Percentiles rank a stretch among this genome's conserved stretches.
Conservation (phyloP, 768 basidiomycete species). For the Xerocomus brunneocitrinus region DNA sequence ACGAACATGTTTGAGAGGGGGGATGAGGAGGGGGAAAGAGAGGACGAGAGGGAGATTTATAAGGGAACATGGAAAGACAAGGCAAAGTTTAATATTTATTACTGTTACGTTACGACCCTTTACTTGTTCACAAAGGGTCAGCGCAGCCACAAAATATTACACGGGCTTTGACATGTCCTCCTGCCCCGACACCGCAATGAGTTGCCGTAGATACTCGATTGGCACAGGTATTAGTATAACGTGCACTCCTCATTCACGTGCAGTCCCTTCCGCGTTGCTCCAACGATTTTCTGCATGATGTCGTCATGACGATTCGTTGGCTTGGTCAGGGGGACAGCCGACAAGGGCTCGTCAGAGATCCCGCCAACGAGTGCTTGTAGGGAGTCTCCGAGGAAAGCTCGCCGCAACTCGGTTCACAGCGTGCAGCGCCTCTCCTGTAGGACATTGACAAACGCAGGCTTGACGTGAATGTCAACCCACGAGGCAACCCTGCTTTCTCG, state of each 20-base stretch:
- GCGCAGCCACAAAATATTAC: background rate
- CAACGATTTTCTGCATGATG: background rate
- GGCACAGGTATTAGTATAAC: too few species aligned
- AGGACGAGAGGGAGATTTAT: constrained; percentile 9
- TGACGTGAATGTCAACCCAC: background rate
- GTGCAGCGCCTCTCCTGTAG: too few species aligned
- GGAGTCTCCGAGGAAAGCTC: background rate
- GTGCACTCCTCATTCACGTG: background rate
- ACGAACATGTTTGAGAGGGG: constrained; percentile 1
- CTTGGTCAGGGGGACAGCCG: too few species aligned
- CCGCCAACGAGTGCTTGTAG: too few species aligned
- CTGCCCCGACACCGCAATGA: background rate
- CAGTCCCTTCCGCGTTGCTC: background rate
- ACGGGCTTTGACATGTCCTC: background rate
- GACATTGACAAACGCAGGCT: too few species aligned
- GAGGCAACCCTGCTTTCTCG: constrained; percentile 20
- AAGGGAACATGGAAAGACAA: constrained; percentile 1
- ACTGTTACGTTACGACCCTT: constrained; percentile 1
- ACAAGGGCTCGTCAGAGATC: too few species aligned
- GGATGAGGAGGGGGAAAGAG: background rate
- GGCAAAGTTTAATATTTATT: constrained; percentile 21
- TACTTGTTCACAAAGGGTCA: constrained; percentile 16
- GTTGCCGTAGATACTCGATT: background rate
- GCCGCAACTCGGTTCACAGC: background rate
- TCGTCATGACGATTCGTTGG: background rate